Percentiles rank a stretch among this genome's conserved stretches.
Evolutionary conservation across 495 filamentous ascomycete species (phyloP).

Genomic region (Trichodelitschia bisporula): DNA sequence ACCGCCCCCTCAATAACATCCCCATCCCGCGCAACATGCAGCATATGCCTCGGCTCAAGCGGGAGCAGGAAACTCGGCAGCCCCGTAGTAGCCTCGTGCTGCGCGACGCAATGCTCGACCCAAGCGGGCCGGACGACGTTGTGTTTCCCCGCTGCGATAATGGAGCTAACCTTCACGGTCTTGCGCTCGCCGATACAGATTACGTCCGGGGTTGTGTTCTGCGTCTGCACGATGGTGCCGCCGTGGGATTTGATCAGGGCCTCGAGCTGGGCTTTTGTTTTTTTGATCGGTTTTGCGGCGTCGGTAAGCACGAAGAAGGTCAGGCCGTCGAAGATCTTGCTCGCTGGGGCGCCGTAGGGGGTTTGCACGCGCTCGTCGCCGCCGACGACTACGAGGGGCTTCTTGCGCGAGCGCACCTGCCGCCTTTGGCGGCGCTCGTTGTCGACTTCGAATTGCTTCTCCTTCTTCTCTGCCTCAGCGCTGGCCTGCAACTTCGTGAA

Average conservation of each 20-base stretch:
- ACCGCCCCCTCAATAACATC: conserved; percentile 13
- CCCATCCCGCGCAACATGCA: conserved; percentile 22
- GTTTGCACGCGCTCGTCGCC: conserved; percentile 22
- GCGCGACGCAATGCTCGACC: conserved; percentile 59
- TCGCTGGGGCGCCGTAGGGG: conserved; percentile 29
- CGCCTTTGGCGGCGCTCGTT: conserved; percentile 35
- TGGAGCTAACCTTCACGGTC: conserved; percentile 63
- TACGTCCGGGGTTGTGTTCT: conserved; percentile 31
- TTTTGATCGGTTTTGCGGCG: conserved; percentile 30
- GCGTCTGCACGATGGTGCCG: conserved; percentile 55
- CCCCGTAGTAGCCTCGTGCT: conserved; percentile 34
- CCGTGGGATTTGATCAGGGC: conserved; percentile 69
- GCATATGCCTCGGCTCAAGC: conserved; percentile 38
- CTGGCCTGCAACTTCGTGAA: conserved; percentile 48
- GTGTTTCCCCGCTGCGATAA: conserved; percentile 40
- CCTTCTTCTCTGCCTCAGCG: conserved; percentile 45
- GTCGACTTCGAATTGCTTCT: conserved; percentile 67
- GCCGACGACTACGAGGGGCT: conserved; percentile 50
- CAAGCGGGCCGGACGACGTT: conserved; percentile 62
- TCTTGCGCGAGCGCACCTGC: conserved; percentile 28
- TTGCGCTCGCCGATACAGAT: conserved; percentile 61
- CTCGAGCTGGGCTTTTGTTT: conserved; percentile 60
- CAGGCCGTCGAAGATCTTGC: conserved; percentile 43
- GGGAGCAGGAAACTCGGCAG: conserved; percentile 34
- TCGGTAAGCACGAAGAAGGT: conserved; percentile 60